Conservation (phyloP, 768 basidiomycete genomes). For the Sistotremastrum niveocremeum region DNA sequence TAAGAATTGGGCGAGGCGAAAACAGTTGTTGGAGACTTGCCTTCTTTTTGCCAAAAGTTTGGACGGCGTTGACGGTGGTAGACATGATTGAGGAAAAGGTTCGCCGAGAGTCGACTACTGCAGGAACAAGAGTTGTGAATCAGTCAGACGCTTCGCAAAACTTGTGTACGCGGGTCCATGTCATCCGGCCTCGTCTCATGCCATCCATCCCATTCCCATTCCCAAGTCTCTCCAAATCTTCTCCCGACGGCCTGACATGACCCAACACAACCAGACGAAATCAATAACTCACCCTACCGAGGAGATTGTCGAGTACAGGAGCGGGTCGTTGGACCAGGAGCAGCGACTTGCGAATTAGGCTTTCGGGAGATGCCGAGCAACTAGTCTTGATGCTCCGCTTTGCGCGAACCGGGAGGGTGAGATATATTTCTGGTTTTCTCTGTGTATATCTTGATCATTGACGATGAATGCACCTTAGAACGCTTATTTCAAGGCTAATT, state of each 20-base stretch:
- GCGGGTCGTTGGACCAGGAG: too few species aligned
- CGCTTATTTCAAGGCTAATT: too few species aligned
- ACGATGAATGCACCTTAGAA: too few species aligned
- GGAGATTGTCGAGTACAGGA: not conserved
- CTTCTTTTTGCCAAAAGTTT: slow-evolving; percentile 99
- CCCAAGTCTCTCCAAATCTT: not conserved
- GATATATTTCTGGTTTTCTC: too few species aligned
- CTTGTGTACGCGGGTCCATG: slow-evolving; percentile 3
- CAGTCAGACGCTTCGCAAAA: slow-evolving; percentile 1
- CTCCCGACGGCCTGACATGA: not conserved
- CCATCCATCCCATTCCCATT: slow-evolving; percentile 27
- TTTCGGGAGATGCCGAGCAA: too few species aligned
- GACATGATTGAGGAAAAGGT: slow-evolving; percentile 41
- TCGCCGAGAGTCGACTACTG: slow-evolving; percentile 11
- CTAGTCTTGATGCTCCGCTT: too few species aligned
- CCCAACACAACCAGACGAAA: slow-evolving; percentile 1
- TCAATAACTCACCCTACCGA: slow-evolving; percentile 26
- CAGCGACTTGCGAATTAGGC: too few species aligned
- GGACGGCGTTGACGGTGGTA: slow-evolving; percentile 75
- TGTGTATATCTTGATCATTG: too few species aligned
- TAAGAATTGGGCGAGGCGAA: slow-evolving; percentile 1
- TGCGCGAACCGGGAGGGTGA: too few species aligned
- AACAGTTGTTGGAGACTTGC: slow-evolving; percentile 27
- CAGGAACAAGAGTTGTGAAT: slow-evolving; percentile 9
- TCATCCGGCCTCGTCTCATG: slow-evolving; percentile 23